Evolutionary conservation across 352 stramenopile species (phyloP).

Genomic region (Phytophthora niederhauseri): DNA sequence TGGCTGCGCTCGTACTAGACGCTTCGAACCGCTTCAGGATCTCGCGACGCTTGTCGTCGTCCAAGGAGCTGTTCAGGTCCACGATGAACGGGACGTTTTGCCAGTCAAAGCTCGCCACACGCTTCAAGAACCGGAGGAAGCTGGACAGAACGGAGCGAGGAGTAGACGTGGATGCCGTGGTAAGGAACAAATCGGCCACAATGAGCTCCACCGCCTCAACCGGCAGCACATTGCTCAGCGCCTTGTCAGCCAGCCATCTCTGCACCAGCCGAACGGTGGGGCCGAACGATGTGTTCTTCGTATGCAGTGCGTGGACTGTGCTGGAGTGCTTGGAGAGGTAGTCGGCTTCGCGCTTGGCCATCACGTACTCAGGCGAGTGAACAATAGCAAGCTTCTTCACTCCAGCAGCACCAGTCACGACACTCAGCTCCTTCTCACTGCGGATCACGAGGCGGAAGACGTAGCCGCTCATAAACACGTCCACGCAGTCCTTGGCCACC

Average conservation of each 20-base stretch:
- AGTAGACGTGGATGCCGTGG: conserved; percentile 44
- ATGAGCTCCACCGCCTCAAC: conserved; percentile 83
- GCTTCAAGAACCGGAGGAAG: conserved; percentile 82
- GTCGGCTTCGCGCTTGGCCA: conserved; percentile 60
- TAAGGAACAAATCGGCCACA: conserved; percentile 78
- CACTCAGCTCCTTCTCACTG: conserved; percentile 75
- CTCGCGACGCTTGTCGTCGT: conserved; percentile 72
- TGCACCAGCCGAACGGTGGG: conserved; percentile 83
- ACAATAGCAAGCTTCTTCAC: conserved; percentile 65
- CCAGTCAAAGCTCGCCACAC: conserved; percentile 79
- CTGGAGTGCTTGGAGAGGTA: conserved; percentile 74
- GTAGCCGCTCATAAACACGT: conserved; percentile 86
- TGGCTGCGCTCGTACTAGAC: conserved; percentile 55
- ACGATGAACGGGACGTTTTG: conserved; percentile 72
- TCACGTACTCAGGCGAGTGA: conserved; percentile 66
- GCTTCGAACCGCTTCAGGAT: conserved; percentile 81
- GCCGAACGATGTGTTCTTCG: conserved; percentile 78
- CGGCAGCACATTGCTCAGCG: conserved; percentile 67
- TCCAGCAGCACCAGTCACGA: conserved; percentile 63
- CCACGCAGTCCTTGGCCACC: conserved; percentile 71
- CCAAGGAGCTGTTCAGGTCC: conserved; percentile 64
- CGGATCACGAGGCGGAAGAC: conserved; percentile 85
- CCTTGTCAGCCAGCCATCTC: conserved; percentile 84
- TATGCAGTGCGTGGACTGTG: conserved; percentile 77
- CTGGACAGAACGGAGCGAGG: conserved; percentile 81